Conservation (phyloP, 768 basidiomycete genomes). For the Suillus weaverae region DNA sequence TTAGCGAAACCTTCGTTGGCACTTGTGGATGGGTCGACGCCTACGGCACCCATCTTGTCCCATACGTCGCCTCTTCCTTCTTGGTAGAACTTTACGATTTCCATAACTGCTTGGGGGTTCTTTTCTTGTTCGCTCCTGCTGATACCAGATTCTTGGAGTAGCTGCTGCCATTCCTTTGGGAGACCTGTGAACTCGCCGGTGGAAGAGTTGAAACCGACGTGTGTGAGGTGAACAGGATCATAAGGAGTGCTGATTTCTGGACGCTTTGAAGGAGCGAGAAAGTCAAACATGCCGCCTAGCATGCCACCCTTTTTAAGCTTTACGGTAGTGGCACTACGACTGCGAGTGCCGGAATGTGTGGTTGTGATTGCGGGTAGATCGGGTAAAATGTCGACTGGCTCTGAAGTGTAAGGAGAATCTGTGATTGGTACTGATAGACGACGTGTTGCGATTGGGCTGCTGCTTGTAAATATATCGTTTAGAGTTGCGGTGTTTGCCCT, state of each 20-base stretch:
- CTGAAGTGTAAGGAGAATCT: slow-evolving; percentile 23
- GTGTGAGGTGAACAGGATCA: slow-evolving; percentile 98
- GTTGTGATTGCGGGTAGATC: slow-evolving; percentile 14
- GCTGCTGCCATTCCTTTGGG: slow-evolving; percentile 98
- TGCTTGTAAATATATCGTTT: slow-evolving; percentile 64
- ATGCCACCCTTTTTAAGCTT: slow-evolving; percentile 63
- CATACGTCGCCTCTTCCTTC: slow-evolving; percentile 79
- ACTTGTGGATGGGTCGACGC: slow-evolving; percentile 31
- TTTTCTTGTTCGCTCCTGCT: slow-evolving; percentile 93
- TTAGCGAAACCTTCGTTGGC: slow-evolving; percentile 54
- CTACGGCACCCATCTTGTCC: slow-evolving; percentile 77
- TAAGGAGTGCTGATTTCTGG: slow-evolving; percentile 97
- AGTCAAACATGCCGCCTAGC: slow-evolving; percentile 63
- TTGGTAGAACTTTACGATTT: slow-evolving; percentile 98
- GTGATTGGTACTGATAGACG: slow-evolving; percentile 52
- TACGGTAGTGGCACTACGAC: slow-evolving; percentile 42
- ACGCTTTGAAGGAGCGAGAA: slow-evolving; percentile 59
- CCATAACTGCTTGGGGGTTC: slow-evolving; percentile 97
- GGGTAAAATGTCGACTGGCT: slow-evolving; percentile 24
- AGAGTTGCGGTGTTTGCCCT: slow-evolving; percentile 83
- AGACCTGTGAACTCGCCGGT: slow-evolving; percentile 98
- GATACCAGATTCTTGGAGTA: slow-evolving; percentile 94
- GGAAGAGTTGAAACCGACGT: slow-evolving; percentile 98
- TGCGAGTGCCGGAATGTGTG: slow-evolving; percentile 31
- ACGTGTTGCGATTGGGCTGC: slow-evolving; percentile 42